These are phyloP conservation scores for Talaromyces sp. DNA, from an alignment of 2,329 filamentous ascomycete genomes.

Conservation along the genomic window DNA sequence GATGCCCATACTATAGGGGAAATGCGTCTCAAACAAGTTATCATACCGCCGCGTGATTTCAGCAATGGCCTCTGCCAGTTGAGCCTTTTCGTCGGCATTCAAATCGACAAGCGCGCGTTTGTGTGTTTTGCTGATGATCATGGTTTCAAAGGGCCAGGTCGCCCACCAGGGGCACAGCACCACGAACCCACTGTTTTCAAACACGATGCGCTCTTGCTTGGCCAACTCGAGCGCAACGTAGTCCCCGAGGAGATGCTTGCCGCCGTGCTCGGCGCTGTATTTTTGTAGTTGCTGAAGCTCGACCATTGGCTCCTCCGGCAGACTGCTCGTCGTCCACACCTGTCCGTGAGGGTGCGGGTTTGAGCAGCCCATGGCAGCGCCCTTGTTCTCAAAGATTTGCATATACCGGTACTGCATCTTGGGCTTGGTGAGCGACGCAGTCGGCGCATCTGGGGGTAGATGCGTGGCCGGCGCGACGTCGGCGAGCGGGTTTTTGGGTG, in stretches of 20 bases:
- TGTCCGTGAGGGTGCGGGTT: slow-evolving; percentile 98
- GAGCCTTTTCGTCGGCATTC: slow-evolving; percentile 59
- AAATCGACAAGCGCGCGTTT: slow-evolving; percentile 82
- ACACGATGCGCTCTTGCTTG: slow-evolving; percentile 80
- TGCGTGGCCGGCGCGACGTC: slow-evolving; percentile 41
- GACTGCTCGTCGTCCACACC: slow-evolving; percentile 85
- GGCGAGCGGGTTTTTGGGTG: slow-evolving; percentile 61
- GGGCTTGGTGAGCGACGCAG: slow-evolving; percentile 46
- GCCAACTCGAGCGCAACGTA: slow-evolving; percentile 77
- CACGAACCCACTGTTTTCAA: slow-evolving; percentile 77
- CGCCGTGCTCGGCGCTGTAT: slow-evolving; percentile 67
- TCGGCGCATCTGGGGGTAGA: slow-evolving; percentile 42
- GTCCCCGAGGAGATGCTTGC: slow-evolving; percentile 73
- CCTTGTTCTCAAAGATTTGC: slow-evolving; percentile 99
- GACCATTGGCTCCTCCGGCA: slow-evolving; percentile 81
- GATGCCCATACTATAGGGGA: slow-evolving; percentile 94
- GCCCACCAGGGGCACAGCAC: slow-evolving; percentile 97
- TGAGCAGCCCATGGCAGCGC: slow-evolving; percentile 94
- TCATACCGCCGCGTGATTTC: slow-evolving; percentile 90
- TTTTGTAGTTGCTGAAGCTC: slow-evolving; percentile 74
- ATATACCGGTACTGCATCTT: slow-evolving; percentile 84
- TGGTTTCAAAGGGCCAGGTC: slow-evolving; percentile 92
- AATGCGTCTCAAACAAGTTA: slow-evolving; percentile 93
- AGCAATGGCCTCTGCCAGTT: slow-evolving; percentile 76
- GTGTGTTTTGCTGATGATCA: slow-evolving; percentile 79